A percentile compares a stretch with the other conserved stretches of the same genome.
phyloP scores from a whole-genome alignment of 306 rosid genomes.

The Castanopsis chinensis region DNA sequence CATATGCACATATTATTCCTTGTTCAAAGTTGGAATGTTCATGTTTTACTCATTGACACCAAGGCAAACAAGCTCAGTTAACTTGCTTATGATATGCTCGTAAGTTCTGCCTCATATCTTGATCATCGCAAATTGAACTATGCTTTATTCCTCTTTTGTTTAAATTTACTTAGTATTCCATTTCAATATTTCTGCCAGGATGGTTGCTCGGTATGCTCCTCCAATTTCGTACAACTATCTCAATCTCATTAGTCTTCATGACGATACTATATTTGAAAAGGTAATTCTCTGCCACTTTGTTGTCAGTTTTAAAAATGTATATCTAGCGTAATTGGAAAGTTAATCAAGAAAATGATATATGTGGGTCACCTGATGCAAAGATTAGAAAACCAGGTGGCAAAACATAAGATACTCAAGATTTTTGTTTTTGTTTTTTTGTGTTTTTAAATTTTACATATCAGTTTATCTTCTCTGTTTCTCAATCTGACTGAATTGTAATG shows the following conservation, averaged over 20 bases:
- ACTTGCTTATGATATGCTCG: slow-evolving; percentile 99
- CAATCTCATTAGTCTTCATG: slow-evolving; percentile 75
- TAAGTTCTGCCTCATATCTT: slow-evolving; percentile 46
- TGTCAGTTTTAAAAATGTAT: not conserved
- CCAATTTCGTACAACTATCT: slow-evolving; percentile 94
- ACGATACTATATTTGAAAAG: slow-evolving; percentile 79
- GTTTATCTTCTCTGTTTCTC: not conserved
- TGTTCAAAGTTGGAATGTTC: slow-evolving; percentile 88
- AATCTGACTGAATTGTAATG: not conserved
- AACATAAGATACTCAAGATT: not conserved
- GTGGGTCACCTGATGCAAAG: not conserved
- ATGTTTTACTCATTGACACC: slow-evolving; percentile 95
- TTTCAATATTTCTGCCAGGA: slow-evolving; percentile 42
- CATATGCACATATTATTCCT: slow-evolving; percentile 91
- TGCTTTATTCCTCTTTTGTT: slow-evolving; percentile 9
- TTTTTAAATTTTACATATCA: not conserved
- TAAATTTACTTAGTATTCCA: slow-evolving; percentile 15
- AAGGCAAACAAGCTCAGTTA: slow-evolving; percentile 89
- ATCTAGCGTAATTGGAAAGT: slow-evolving; percentile 12
- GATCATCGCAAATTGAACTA: slow-evolving; percentile 2
- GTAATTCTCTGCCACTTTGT: slow-evolving; percentile 32
- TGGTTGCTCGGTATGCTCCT: slow-evolving; percentile 99
- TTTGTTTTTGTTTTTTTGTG: not conserved
- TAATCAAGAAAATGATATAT: not conserved
- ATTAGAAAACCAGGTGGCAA: not conserved